Conservation (phyloP, 192 early-diverging fungal genomes). For the Podila epigama region DNA sequence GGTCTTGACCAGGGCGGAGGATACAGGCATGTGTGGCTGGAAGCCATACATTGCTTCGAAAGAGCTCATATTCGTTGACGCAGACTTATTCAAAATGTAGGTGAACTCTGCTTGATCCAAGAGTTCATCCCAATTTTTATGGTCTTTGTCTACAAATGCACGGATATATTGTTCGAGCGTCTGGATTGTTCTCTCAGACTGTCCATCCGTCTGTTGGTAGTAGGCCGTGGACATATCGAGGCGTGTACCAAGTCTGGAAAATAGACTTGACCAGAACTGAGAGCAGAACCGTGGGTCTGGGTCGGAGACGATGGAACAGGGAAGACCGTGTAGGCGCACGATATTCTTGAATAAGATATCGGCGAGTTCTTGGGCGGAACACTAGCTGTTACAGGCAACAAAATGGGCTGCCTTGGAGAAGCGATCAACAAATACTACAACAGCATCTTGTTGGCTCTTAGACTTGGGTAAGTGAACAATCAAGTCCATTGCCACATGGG, state of each 20-base stretch:
- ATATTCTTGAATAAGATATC: constrained; percentile 21
- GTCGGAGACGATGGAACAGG: constrained; percentile 52
- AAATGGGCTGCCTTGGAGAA: constrained; percentile 49
- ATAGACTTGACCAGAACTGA: constrained; percentile 44
- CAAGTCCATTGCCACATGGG: constrained; percentile 55
- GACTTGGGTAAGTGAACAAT: constrained; percentile 27
- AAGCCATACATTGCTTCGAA: constrained; percentile 44
- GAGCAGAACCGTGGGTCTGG: constrained; percentile 50
- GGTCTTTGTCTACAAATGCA: constrained; percentile 12
- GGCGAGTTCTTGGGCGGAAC: constrained; percentile 14
- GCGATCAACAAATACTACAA: constrained; percentile 53
- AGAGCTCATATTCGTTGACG: constrained; percentile 19
- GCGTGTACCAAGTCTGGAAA: constrained; percentile 20
- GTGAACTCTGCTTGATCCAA: constrained; percentile 54
- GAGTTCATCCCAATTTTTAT: constrained; percentile 55
- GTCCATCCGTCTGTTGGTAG: constrained; percentile 54
- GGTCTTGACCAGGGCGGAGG: too few species aligned
- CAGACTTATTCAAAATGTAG: constrained; percentile 50
- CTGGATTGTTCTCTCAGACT: constrained; percentile 47
- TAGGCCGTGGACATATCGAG: constrained; percentile 44
- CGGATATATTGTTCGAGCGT: constrained; percentile 49
- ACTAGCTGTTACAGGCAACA: constrained; percentile 6
- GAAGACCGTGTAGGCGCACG: constrained; percentile 26
- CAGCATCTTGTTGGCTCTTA: constrained; percentile 18
- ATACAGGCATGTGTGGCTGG: neutral